phyloP scores from a whole-genome alignment of 108 stramenopile species.

The Bacterosira constricta region DNA sequence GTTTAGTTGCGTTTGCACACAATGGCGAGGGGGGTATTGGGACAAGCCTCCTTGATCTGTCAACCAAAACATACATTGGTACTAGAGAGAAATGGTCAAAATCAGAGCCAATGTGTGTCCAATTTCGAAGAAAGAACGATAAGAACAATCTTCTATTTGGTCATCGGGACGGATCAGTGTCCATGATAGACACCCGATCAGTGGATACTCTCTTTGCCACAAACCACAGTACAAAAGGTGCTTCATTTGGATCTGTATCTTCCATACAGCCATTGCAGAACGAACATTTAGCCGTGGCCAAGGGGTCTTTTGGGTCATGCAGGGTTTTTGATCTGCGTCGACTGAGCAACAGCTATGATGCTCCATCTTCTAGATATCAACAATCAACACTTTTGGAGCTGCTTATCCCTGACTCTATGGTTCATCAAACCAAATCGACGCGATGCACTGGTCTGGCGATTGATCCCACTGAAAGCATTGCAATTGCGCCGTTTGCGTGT shows the following conservation, averaged over 20 bases:
- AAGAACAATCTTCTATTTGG: constrained; percentile 16
- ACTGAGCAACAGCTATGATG: constrained; percentile 12
- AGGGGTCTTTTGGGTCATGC: constrained; percentile 40
- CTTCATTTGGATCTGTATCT: constrained; percentile 35
- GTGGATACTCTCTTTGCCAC: constrained; percentile 1
- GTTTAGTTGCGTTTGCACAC: constrained; percentile 34
- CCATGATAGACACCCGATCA: constrained; percentile 35
- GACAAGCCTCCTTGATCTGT: constrained; percentile 17
- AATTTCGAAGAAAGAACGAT: not conserved
- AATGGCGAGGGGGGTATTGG: not conserved
- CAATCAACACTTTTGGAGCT: constrained; percentile 8
- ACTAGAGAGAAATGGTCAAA: not conserved
- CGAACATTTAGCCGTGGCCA: constrained; percentile 9
- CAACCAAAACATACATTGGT: not conserved
- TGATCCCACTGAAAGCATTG: constrained; percentile 27
- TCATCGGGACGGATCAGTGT: constrained; percentile 34
- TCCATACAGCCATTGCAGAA: constrained; percentile 23
- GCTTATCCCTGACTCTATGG: not conserved
- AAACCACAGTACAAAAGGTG: not conserved
- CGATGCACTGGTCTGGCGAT: constrained; percentile 35
- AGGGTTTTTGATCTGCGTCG: constrained; percentile 21
- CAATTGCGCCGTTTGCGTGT: constrained; percentile 23
- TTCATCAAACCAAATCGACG: constrained; percentile 25
- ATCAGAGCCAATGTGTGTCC: constrained; percentile 30
- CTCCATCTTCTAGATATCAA: not conserved